Evolutionary conservation across 2,329 filamentous ascomycete species (phyloP), one percentile per base, ranked within the genome.

Genomic region (Calonectria hongkongensis): DNA sequence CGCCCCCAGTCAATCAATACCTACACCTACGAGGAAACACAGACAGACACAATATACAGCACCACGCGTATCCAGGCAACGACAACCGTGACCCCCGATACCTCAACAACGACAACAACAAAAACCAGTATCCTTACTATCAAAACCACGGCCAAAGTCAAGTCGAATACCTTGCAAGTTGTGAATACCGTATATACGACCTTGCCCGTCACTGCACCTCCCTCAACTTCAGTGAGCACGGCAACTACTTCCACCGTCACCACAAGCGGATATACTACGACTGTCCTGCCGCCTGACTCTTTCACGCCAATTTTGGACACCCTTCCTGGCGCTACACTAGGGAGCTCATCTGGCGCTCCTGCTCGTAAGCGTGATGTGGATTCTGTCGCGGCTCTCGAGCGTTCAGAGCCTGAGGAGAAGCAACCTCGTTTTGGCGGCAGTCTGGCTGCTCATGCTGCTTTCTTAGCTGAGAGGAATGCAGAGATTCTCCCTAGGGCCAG

Each of bases 281-380:
- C 54, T 8, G 33, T 60, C 9, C 13, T 12, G 10, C 33, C 33
- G 15, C 33, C 54, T 4, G 13, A 27, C 4, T 16, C 30, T 2
- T 60, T 60, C 16, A 39, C 33, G 27, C 54, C 54, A 12, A 60
- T 60, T 27, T 8, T 60, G 8, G 54, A 41, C 30, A 60, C 54
- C 15, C 54, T 60, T 5, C 54, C 54, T 4, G 33, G 54, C 7
- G 54, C 54, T 16, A 41, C 54, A 15, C 16, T 60, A 1, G 28
- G 33, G 18, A 60, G 54, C 15, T 41, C 8, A 16, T 60, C 54
- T 18, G 54, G 54, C 13, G 54, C 8, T 41, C 54, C 54, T 27
- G 54, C 36, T 18, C 54, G 15, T 7, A 60, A 60, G 21, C 54
- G 54, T 5, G 21, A 60, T 27, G 8, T 41, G 9, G 54, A 41